phyloP scores from a whole-genome alignment of 2,329 filamentous ascomycete species.

The Daldinia eschscholtzii region DNA sequence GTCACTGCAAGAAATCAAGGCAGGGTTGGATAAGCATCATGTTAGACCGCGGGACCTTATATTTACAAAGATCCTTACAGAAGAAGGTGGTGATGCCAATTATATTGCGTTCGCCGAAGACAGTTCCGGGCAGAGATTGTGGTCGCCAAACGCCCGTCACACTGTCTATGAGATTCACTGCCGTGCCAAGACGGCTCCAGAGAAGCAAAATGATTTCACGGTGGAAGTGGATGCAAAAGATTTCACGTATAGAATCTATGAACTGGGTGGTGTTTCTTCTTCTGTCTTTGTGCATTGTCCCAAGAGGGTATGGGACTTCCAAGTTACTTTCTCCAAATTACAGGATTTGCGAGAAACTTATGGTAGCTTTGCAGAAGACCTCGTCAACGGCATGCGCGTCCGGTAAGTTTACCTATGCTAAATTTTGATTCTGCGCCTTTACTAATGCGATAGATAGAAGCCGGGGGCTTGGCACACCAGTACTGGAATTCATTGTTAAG shows the following conservation, averaged over 20 bases:
- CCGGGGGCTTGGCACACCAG: slow-evolving; percentile 35
- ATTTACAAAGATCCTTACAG: slow-evolving; percentile 39
- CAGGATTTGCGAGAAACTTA: slow-evolving; percentile 41
- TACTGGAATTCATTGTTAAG: slow-evolving; percentile 44
- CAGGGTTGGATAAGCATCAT: slow-evolving; percentile 29
- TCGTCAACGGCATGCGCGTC: slow-evolving; percentile 45
- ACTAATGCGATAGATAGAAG: slow-evolving; percentile 38
- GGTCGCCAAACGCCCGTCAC: slow-evolving; percentile 27
- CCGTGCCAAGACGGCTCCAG: slow-evolving; percentile 13
- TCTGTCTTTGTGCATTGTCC: slow-evolving; percentile 48
- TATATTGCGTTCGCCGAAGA: slow-evolving; percentile 38
- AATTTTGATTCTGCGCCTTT: neutral
- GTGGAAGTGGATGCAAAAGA: slow-evolving; percentile 46
- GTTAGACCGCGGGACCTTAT: slow-evolving; percentile 14
- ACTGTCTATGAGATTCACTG: slow-evolving; percentile 47
- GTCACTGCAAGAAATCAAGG: slow-evolving; percentile 23
- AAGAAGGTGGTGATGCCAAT: slow-evolving; percentile 45
- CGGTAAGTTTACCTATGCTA: slow-evolving; percentile 43
- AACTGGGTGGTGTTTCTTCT: slow-evolving; percentile 21
- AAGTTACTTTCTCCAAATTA: slow-evolving; percentile 40
- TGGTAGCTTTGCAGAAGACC: slow-evolving; percentile 44
- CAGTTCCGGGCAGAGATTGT: slow-evolving; percentile 31
- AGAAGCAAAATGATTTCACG: slow-evolving; percentile 32
- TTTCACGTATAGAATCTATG: slow-evolving; percentile 41
- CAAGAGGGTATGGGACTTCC: slow-evolving; percentile 50